Conservation (phyloP, 441 rosid genomes). For the Jatropha multifida region DNA sequence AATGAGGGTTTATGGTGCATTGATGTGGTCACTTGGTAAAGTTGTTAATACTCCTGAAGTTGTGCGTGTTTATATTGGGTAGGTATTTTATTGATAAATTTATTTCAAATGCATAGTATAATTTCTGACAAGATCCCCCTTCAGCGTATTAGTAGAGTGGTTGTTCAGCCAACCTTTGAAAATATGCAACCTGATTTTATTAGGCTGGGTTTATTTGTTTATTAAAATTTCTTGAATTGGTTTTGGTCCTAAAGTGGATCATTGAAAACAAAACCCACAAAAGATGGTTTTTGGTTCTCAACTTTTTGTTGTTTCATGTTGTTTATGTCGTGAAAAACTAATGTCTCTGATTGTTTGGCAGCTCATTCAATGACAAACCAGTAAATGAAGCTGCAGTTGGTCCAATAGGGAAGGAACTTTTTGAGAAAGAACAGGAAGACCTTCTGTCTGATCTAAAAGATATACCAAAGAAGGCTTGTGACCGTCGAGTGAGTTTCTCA, state of each 20-base stretch:
- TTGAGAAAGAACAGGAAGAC: slow-evolving; percentile 93
- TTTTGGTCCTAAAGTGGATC: not conserved
- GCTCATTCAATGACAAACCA: slow-evolving; percentile 94
- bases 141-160: not conserved
- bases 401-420: slow-evolving; percentile 87
- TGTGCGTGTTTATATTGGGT: slow-evolving; percentile 94
- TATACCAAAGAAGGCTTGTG: slow-evolving; percentile 97
- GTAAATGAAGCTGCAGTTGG: slow-evolving; percentile 71
- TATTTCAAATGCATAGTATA: not conserved
- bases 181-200: not conserved
- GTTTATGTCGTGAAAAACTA: not conserved
- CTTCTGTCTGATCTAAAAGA: slow-evolving; percentile 90
- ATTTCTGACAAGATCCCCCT: not conserved
- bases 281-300: not conserved
- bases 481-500: slow-evolving; percentile 74
- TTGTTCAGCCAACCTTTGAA: not conserved
- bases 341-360: slow-evolving; percentile 31
- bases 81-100: slow-evolving; percentile 24
- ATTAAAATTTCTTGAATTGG: not conserved
- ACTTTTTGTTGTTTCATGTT: not conserved
- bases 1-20: slow-evolving; percentile 98
- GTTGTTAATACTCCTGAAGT: slow-evolving; percentile 97
- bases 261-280: not conserved
- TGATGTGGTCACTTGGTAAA: slow-evolving; percentile 99
- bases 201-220: not conserved